Conservation (phyloP, 1,284 basidiomycete genomes). For the Ustilago trichophora region DNA sequence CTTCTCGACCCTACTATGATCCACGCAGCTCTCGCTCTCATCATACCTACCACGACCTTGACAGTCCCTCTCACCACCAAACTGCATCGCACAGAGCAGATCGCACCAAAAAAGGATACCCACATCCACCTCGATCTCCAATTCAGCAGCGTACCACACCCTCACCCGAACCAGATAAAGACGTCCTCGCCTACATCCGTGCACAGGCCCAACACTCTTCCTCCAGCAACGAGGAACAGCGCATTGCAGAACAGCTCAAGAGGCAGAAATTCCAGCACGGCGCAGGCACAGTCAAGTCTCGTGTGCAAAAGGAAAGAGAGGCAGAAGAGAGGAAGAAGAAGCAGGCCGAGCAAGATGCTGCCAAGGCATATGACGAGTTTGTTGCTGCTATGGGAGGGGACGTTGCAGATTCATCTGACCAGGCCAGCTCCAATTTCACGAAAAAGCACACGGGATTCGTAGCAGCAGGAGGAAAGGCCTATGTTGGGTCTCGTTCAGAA, state of each 20-base stretch:
- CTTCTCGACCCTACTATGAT: constrained; percentile 1
- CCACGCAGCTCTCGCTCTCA: constrained; percentile 2
- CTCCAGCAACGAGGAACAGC: constrained; percentile 2
- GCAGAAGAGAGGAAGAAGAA: constrained; percentile 51
- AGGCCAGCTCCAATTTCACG: too few relatives aligned
- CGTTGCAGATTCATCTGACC: constrained; percentile 3
- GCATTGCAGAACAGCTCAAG: constrained; percentile 34
- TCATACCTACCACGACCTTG: background rate
- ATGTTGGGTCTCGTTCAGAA: constrained; percentile 16
- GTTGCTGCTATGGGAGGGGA: constrained; percentile 49
- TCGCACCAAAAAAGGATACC: background rate
- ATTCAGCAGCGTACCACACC: background rate
- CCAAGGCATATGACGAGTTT: constrained; percentile 55
- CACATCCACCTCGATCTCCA: background rate
- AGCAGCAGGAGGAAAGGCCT: constrained; percentile 42
- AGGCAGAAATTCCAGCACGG: constrained; percentile 41
- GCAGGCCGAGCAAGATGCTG: constrained; percentile 51
- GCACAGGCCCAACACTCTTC: constrained; percentile 11
- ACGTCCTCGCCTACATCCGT: constrained; percentile 39
- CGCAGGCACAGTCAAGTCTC: constrained; percentile 40
- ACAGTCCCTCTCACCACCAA: too few relatives aligned
- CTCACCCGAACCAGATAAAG: constrained; percentile 35
- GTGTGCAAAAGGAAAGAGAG: constrained; percentile 53
- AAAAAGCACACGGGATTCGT: constrained; percentile 37
- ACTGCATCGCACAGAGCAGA: too few relatives aligned